Evolutionary conservation across 441 rosid genomes (phyloP).

Genomic region (Syzygium syzygioides): DNA sequence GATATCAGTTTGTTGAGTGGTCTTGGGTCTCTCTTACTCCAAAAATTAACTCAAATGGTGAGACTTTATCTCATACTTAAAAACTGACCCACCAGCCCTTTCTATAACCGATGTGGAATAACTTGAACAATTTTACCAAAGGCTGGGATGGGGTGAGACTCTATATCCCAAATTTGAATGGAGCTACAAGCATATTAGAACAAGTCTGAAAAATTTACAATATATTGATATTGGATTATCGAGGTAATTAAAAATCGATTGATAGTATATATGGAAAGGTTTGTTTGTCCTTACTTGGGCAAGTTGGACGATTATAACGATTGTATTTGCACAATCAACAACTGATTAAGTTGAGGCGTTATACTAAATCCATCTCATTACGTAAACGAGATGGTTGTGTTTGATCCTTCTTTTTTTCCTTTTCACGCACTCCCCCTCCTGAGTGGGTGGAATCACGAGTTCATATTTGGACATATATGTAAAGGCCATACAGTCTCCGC

Average conservation of each 20-base stretch:
- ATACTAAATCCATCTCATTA: background rate
- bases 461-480: background rate
- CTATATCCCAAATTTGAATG: background rate
- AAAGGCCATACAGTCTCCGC: background rate
- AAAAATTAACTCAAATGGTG: too few species aligned
- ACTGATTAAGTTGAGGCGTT: background rate
- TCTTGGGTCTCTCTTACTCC: too few species aligned
- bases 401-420: accelerated
- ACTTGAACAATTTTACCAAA: too few species aligned
- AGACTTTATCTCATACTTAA: too few species aligned
- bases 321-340: background rate
- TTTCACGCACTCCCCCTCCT: background rate
- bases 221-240: background rate
- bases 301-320: background rate
- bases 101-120: too few species aligned
- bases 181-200: background rate
- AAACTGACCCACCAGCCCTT: too few species aligned
- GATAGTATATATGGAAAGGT: background rate
- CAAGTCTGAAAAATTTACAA: accelerated
- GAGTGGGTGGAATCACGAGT: accelerated
- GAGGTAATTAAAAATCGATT: background rate
- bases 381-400: accelerated
- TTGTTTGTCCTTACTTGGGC: background rate
- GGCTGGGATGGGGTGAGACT: background rate
- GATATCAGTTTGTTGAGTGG: too few species aligned